Base-by-base conservation (phyloP, 768 basidiomycete genomes). In the Agaricus bisporus region DNA sequence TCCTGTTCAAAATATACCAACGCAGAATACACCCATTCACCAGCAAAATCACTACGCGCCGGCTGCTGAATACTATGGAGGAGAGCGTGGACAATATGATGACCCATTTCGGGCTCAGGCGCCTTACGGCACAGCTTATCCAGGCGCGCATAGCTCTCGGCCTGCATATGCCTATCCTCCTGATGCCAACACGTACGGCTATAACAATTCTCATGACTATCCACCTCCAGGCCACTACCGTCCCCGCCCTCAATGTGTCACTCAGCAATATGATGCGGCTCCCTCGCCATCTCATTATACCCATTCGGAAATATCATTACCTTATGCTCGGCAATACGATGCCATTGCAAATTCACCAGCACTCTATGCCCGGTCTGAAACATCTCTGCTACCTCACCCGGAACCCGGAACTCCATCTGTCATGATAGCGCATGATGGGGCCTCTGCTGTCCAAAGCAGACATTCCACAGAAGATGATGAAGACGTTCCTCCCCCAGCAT, bases 221-320 rank as follows among this genome's bases (percentile, higher is more conserved):
- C 52, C 52, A 5, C 44, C 52, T 25, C 52, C 39, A 32, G 44
- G 45, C 18, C 45, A 54, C 3, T 54, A 54, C 26, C 41, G 41
- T 28, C 42, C 41, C 9, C 50, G 42, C 29, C 32, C 50, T 3
- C 52, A 54, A 8, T 47, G 39, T 25, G 28, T 18, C 22, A 12
- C 35, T 29, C 52, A 54, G 41, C 44, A 46, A 25, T 46, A 54
- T 20, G 41, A 20, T 11, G 41, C 41, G 4, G 42, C 42, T 29
- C 37, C 37, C 12, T 29, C 37, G n/a, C 38, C 38, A 3, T 39
- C 38, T 12, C 49, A 41, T 28, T 42, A 50, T 41, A n/a, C 49
- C 28, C 32, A 32, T 32, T 32, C 32, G 4, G 32, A 32, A 32
- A 32, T 11, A 32, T 32, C 32, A 32, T 32, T 32, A 32, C 32